Conservation (phyloP, 495 filamentous ascomycete genomes). For the Elasticomyces elasticus region DNA sequence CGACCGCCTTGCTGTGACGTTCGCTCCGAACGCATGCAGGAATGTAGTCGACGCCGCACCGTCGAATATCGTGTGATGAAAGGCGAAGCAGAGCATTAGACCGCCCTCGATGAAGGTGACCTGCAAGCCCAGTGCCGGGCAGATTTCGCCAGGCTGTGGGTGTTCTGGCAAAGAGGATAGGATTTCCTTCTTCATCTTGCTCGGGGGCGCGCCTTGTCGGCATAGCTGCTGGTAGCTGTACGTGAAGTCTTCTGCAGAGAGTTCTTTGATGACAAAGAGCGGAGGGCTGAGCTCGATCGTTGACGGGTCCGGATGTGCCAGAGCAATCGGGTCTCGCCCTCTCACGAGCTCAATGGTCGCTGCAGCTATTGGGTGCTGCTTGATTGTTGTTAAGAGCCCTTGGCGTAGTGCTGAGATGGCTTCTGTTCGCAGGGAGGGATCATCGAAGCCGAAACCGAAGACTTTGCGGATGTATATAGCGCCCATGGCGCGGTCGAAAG, state of each 20-base stretch:
- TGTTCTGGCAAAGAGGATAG: background rate
- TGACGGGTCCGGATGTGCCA: background rate
- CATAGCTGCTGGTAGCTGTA: background rate
- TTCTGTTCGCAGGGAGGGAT: background rate
- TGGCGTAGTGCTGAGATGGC: background rate
- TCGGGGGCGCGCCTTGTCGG: slow-evolving; percentile 4
- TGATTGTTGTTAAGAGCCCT: background rate
- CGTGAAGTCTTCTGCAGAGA: background rate
- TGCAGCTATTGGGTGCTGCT: background rate
- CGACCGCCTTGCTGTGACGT: background rate
- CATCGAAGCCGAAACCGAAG: slow-evolving; percentile 3
- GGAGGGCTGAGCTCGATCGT: background rate
- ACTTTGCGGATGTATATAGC: slow-evolving; percentile 8
- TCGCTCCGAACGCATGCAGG: background rate
- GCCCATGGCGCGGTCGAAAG: slow-evolving; percentile 2
- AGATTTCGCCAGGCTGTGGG: background rate
- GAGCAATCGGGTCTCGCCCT: background rate
- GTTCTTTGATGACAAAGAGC: background rate
- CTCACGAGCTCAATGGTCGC: background rate
- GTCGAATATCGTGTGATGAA: slow-evolving; percentile 7
- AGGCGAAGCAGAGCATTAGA: slow-evolving; percentile 5
- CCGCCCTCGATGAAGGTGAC: slow-evolving; percentile 1
- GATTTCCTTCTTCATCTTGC: background rate
- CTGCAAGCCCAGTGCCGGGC: slow-evolving; percentile 1
- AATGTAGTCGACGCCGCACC: background rate